Evolutionary conservation across 768 basidiomycete species (phyloP).

Genomic region (Agaricus bisporus): DNA sequence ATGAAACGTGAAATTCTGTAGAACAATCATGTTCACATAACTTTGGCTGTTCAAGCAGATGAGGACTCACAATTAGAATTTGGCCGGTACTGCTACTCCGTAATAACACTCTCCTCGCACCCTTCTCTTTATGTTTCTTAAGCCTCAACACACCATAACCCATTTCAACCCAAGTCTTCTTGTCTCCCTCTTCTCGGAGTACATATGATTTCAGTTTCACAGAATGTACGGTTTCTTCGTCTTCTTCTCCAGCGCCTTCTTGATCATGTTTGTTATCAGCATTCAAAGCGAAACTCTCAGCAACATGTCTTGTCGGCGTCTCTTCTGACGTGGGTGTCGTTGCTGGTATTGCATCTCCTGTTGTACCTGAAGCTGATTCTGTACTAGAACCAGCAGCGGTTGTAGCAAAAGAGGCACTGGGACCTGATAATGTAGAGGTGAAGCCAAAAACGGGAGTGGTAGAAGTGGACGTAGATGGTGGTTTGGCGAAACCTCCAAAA

Average conservation of each 20-base stretch:
- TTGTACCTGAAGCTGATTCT: not conserved
- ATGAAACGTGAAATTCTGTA: constrained; percentile 74
- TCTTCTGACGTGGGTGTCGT: constrained; percentile 7
- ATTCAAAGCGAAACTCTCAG: constrained; percentile 7
- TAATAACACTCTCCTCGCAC: constrained; percentile 54
- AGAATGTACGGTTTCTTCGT: constrained; percentile 61
- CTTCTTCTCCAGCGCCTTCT: constrained; percentile 79
- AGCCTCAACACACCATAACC: constrained; percentile 67
- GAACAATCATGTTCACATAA: not conserved
- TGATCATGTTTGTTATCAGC: constrained; percentile 43
- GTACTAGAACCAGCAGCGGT: constrained; percentile 5
- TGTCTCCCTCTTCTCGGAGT: constrained; percentile 38
- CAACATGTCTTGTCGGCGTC: not conserved
- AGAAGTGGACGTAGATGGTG: constrained; percentile 21
- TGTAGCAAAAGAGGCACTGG: constrained; percentile 18
- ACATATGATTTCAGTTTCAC: constrained; percentile 59
- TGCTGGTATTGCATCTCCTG: not conserved
- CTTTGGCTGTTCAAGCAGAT: not conserved
- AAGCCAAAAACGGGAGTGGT: constrained; percentile 19
- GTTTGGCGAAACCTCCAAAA: constrained; percentile 28
- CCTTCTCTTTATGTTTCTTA: constrained; percentile 67
- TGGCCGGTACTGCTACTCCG: constrained; percentile 73
- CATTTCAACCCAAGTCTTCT: constrained; percentile 54
- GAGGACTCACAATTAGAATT: constrained; percentile 57
- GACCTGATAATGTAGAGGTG: constrained; percentile 13